Conservation (phyloP, 495 filamentous ascomycete genomes). For the Bathelium albidoporum region DNA sequence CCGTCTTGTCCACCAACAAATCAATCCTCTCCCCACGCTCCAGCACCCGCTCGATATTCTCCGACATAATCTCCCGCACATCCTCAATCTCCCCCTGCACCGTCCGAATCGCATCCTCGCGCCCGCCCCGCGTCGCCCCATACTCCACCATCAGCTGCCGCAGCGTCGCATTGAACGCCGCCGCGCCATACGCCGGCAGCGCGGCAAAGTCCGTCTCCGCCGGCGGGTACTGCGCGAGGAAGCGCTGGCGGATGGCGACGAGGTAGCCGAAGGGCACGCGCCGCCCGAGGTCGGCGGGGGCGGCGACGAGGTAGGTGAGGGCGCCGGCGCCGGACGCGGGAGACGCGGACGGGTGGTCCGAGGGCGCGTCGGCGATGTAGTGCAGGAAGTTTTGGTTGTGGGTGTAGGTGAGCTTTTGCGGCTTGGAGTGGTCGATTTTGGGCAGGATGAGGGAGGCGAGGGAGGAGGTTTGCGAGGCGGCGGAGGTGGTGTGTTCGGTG, state of each 20-base stretch:
- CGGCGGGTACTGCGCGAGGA: constrained; percentile 62
- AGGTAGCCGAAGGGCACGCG: constrained; percentile 90
- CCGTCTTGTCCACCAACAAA: constrained; percentile 93
- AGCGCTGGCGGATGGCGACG: constrained; percentile 80
- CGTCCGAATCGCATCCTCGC: constrained; percentile 74
- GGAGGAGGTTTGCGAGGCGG: constrained; percentile 63
- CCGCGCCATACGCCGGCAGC: constrained; percentile 82
- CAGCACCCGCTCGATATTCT: constrained; percentile 93
- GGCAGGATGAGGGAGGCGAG: constrained; percentile 92
- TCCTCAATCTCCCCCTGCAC: constrained; percentile 85
- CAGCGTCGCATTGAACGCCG: constrained; percentile 70
- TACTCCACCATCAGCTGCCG: constrained; percentile 72
- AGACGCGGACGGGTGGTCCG: constrained; percentile 40
- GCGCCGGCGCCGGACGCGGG: constrained; percentile 51
- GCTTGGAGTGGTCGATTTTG: constrained; percentile 70
- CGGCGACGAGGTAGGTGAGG: constrained; percentile 78
- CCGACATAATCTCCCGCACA: constrained; percentile 92
- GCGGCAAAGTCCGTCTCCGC: constrained; percentile 60
- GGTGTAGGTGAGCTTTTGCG: constrained; percentile 68
- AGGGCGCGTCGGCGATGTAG: constrained; percentile 81
- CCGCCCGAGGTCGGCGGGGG: constrained; percentile 62
- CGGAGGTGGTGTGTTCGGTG: constrained; percentile 73
- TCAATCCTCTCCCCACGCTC: constrained; percentile 93
- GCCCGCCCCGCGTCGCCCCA: constrained; percentile 61
- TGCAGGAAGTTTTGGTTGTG: constrained; percentile 76